Base-by-base conservation (phyloP, 805 yeast genomes). In the Yarrowia sp. region DNA sequence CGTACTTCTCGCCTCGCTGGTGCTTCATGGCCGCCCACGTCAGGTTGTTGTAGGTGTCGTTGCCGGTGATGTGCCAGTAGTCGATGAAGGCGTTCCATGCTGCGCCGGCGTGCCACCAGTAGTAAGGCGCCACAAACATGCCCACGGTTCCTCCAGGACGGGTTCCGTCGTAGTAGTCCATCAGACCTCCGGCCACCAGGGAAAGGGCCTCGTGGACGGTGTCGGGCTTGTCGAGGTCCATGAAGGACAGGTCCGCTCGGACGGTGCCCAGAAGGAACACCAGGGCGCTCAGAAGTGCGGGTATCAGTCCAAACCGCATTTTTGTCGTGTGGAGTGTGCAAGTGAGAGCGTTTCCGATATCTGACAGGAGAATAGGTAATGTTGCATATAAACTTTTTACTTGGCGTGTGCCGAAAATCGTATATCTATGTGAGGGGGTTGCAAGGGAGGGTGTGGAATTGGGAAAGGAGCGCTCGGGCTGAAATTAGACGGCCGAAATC, bases 81-180 rank as follows among this genome's bases (percentile, higher is more conserved):
- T 90, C 96, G 36, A 93, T 91, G 94, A 91, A 55, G 27, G 70
- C 62, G 24, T 73, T 73, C 74, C 74, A 80, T 0, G 87, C 90
- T 62, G 88, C 94, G 67, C 96, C 96, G 29, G 94, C 91, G 74
- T 87, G 88, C 96, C 96, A 88, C 96, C 96, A 88, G 76, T 88
- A 88, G 78, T 88, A 88, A 2, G 96, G 96, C 66, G 73, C 67
- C 12, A 81, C 76, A 72, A 88, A 86, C 86, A 83, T 79, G 31
- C 96, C 96, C 14, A 87, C 77, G 18, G 87, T 78, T 39, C 88
- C 86, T 32, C 94, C 96, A 42, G 76, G 72, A 31, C 80, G 76
- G 24, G 72, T 69, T 38, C 96, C 93, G 14, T 81, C 84, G 70
- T 91, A 91, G 73, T 91, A 91, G 76, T 89, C 92, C 78, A 91